Evolutionary conservation across 2,329 filamentous ascomycete species (phyloP).

Genomic region (Cyphellophora attinorum): DNA sequence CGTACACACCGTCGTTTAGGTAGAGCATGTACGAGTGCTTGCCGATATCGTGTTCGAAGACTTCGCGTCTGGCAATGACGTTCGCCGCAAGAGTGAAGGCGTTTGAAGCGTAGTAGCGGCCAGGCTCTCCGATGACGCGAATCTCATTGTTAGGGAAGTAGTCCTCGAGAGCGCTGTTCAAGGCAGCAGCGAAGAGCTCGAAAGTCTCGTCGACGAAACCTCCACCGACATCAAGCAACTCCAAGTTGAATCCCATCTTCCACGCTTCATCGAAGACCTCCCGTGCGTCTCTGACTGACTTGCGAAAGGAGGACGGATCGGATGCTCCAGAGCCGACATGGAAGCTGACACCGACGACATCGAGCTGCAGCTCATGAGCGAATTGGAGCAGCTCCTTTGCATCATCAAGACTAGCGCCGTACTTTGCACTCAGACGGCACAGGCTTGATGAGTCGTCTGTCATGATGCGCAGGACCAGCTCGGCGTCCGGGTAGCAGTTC

Average conservation of each 20-base stretch:
- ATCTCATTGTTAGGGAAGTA: slow-evolving; percentile 80
- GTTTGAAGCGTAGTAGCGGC: slow-evolving; percentile 86
- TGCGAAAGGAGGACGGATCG: slow-evolving; percentile 82
- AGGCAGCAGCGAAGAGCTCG: slow-evolving; percentile 74
- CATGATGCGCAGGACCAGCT: slow-evolving; percentile 87
- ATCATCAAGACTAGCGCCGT: slow-evolving; percentile 79
- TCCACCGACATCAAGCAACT: slow-evolving; percentile 86
- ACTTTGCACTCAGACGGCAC: slow-evolving; percentile 94
- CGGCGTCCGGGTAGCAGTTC: slow-evolving; percentile 76
- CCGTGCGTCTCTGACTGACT: slow-evolving; percentile 83
- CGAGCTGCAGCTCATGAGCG: slow-evolving; percentile 73
- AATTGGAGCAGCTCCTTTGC: slow-evolving; percentile 68
- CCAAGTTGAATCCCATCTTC: slow-evolving; percentile 66
- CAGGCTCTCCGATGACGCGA: slow-evolving; percentile 88
- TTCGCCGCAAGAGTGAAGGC: slow-evolving; percentile 94
- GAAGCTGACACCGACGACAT: slow-evolving; percentile 93
- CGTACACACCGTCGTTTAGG: slow-evolving; percentile 93
- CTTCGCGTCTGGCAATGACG: slow-evolving; percentile 86
- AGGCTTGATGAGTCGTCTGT: slow-evolving; percentile 93
- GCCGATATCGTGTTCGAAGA: slow-evolving; percentile 47
- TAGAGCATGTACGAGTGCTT: slow-evolving; percentile 89
- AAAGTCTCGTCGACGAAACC: slow-evolving; percentile 89
- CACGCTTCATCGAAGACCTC: slow-evolving; percentile 78
- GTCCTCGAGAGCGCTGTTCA: slow-evolving; percentile 70
- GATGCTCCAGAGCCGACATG: slow-evolving; percentile 95